Conservation (phyloP, 768 basidiomycete genomes). For the Tulasnella calospora region DNA sequence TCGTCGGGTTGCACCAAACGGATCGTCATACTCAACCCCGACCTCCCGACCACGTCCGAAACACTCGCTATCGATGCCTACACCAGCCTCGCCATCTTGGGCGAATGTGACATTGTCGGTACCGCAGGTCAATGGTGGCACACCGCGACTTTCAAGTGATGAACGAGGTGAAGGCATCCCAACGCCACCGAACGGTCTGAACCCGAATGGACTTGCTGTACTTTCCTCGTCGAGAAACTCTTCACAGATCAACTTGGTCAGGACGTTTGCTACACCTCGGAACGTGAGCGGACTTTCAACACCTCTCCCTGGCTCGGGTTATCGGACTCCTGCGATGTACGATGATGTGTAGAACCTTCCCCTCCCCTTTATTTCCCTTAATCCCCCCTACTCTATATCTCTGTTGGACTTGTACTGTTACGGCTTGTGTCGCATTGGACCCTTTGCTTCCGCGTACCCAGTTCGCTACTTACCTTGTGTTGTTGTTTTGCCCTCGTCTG, state of each 20-base stretch:
- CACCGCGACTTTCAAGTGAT: neutral
- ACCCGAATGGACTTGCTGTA: slow-evolving; percentile 17
- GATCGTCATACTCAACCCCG: slow-evolving; percentile 3
- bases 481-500: neutral
- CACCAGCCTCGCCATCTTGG: slow-evolving; percentile 16
- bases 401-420: neutral
- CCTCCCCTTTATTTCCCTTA: neutral
- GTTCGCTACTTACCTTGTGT: neutral
- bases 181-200: slow-evolving; percentile 17
- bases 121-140: neutral
- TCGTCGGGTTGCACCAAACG: neutral
- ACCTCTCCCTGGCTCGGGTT: slow-evolving; percentile 6
- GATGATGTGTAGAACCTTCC: slow-evolving; percentile 4
- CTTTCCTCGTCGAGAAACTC: slow-evolving; percentile 33
- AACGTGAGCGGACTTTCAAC: slow-evolving; percentile 23
- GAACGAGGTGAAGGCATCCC: neutral
- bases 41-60: neutral
- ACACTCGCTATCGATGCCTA: slow-evolving; percentile 17
- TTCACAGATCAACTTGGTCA: slow-evolving; percentile 33
- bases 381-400: neutral
- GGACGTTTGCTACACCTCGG: slow-evolving; percentile 29
- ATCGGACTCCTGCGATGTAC: slow-evolving; percentile 14
- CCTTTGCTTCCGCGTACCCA: neutral
- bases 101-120: neutral
- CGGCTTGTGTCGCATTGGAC: neutral